phyloP scores from a whole-genome alignment of 371 early-diverging fungal species.

The Lichtheimia corymbifera region DNA sequence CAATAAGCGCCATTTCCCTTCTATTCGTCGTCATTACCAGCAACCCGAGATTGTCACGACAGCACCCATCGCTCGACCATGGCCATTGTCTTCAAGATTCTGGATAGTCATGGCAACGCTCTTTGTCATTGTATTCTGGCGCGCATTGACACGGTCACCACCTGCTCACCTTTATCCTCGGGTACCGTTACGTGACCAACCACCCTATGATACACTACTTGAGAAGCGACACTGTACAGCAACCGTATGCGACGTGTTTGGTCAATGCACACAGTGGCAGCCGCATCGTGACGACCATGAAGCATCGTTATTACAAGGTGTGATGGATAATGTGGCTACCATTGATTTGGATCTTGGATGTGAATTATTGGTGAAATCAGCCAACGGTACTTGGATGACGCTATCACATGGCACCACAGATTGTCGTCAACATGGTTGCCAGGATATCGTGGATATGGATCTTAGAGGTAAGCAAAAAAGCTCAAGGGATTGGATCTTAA shows the following conservation, averaged over 20 bases:
- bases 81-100: neutral
- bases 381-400: slow-evolving; percentile 26
- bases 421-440: slow-evolving; percentile 24
- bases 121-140: neutral
- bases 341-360: slow-evolving; percentile 37
- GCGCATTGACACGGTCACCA: slow-evolving; percentile 4
- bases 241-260: slow-evolving; percentile 9
- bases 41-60: neutral
- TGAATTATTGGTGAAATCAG: slow-evolving; percentile 21
- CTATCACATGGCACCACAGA: slow-evolving; percentile 27
- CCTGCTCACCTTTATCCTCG: neutral
- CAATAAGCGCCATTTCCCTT: neutral
- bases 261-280: slow-evolving; percentile 8
- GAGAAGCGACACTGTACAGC: slow-evolving; percentile 15
- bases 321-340: slow-evolving; percentile 18
- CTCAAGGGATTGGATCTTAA: neutral
- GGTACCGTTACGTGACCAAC: slow-evolving; percentile 12
- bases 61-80: neutral
- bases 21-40: slow-evolving; percentile 7
- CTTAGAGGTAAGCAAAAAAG: slow-evolving; percentile 15
- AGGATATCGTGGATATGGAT: slow-evolving; percentile 33
- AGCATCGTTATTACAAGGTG: neutral
- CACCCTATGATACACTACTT: slow-evolving; percentile 8
- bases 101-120: neutral
- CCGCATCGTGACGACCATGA: slow-evolving; percentile 11